Evolutionary conservation across 805 yeast genomes (phyloP).

Genomic region (Hagleromyces aurorensis): DNA sequence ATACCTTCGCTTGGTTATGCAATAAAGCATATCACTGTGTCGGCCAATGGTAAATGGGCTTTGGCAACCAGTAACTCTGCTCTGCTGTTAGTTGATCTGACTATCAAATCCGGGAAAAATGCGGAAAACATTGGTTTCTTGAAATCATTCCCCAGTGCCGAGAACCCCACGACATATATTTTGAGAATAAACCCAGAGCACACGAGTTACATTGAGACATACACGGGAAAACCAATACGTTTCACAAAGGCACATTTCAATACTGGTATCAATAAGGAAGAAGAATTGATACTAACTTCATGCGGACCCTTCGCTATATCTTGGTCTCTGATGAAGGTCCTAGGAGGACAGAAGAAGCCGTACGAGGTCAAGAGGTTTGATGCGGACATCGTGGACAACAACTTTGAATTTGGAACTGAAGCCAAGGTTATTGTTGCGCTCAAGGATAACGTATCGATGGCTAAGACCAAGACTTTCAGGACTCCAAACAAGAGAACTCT

Average conservation of each 20-base stretch:
- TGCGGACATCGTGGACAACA: constrained; percentile 61
- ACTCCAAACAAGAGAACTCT: constrained; percentile 45
- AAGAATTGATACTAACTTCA: constrained; percentile 66
- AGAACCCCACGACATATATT: constrained; percentile 62
- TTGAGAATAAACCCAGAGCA: constrained; percentile 67
- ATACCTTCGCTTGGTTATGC: constrained; percentile 80
- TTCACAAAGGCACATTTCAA: constrained; percentile 77
- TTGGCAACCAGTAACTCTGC: constrained; percentile 73
- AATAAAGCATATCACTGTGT: constrained; percentile 56
- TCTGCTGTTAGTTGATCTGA: constrained; percentile 59
- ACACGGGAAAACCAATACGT: constrained; percentile 39
- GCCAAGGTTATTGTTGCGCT: constrained; percentile 65
- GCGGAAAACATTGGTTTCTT: constrained; percentile 56
- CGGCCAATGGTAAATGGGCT: constrained; percentile 76
- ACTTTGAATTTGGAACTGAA: constrained; percentile 68
- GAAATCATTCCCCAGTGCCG: constrained; percentile 53
- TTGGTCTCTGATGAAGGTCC: constrained; percentile 63
- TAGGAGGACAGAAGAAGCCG: constrained; percentile 44
- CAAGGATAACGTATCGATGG: constrained; percentile 70
- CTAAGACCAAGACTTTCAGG: constrained; percentile 49
- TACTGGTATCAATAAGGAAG: constrained; percentile 54
- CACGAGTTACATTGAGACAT: constrained; percentile 48
- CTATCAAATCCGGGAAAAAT: constrained; percentile 53
- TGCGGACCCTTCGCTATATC: constrained; percentile 76
- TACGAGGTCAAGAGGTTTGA: constrained; percentile 59